Evolutionary conservation across 169 alveolate species (phyloP).

Genomic region (Sarcocystis neurona): DNA sequence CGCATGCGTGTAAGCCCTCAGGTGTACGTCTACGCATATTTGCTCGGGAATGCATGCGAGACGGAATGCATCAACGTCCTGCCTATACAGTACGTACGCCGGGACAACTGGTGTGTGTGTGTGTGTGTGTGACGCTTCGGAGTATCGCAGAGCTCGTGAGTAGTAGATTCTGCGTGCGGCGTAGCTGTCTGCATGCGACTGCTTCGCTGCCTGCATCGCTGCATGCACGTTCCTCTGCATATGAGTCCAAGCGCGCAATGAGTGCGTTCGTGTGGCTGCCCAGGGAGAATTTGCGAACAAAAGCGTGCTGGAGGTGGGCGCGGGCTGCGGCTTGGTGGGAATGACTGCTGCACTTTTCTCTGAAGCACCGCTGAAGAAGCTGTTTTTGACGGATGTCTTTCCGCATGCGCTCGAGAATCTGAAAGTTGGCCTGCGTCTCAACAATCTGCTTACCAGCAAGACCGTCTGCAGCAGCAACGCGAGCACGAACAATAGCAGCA

Average conservation of each 20-base stretch:
- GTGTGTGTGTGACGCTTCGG: background rate
- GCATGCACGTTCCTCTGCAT: no score
- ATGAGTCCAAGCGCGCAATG: no score
- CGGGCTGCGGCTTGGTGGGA: conserved; percentile 42
- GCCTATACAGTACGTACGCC: no score
- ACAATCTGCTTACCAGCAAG: background rate
- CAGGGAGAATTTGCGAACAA: background rate
- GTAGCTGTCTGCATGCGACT: no score
- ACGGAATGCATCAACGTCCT: no score
- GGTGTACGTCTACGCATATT: background rate
- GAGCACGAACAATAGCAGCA: background rate
- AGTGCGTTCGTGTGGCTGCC: background rate
- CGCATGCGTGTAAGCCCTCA: background rate
- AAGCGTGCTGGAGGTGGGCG: conserved; percentile 31
- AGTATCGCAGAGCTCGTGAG: no score
- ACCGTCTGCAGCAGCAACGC: background rate
- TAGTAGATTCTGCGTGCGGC: no score
- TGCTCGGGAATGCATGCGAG: background rate
- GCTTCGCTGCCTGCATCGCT: no score
- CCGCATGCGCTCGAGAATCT: conserved; percentile 15
- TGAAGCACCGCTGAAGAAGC: background rate
- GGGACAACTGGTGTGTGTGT: no score
- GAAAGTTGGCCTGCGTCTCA: background rate
- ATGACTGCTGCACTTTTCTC: background rate
- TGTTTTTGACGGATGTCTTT: background rate